Percentiles rank a stretch among this genome's conserved stretches.
Conservation (phyloP, 1,284 basidiomycete genomes). For the Ceratobasidium sp. region DNA sequence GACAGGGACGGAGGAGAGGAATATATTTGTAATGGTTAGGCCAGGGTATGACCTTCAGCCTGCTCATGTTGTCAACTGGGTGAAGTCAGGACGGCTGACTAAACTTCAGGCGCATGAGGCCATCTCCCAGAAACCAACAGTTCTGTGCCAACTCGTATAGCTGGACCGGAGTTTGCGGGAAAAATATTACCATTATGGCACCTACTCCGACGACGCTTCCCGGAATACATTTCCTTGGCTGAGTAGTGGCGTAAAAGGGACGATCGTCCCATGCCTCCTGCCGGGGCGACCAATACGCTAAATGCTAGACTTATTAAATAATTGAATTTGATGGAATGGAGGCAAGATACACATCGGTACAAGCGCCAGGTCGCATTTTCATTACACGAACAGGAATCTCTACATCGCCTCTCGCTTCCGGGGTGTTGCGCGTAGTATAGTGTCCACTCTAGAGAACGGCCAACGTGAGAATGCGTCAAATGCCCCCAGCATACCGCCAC, state of each 20-base stretch:
- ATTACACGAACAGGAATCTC: background rate
- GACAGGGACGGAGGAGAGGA: background rate
- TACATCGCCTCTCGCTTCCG: constrained; percentile 59
- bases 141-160: background rate
- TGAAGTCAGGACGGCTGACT: too few relatives aligned
- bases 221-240: background rate
- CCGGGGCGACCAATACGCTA: too few relatives aligned
- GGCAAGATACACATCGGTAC: background rate
- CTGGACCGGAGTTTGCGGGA: background rate
- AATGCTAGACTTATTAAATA: too few relatives aligned
- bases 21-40: background rate
- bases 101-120: background rate
- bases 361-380: background rate
- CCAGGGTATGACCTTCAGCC: background rate
- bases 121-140: background rate
- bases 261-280: too few relatives aligned
- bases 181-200: too few relatives aligned
- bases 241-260: background rate
- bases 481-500: background rate
- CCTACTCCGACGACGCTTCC: background rate
- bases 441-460: constrained; percentile 52
- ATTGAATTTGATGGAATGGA: background rate
- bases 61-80: background rate
- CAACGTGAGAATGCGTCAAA: background rate
- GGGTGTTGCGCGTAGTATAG: constrained; percentile 64